Percentiles rank a stretch among this genome's conserved stretches.
Evolutionary conservation across 208 protist genomes (phyloP).

Genomic region (Phytomonas francai): DNA sequence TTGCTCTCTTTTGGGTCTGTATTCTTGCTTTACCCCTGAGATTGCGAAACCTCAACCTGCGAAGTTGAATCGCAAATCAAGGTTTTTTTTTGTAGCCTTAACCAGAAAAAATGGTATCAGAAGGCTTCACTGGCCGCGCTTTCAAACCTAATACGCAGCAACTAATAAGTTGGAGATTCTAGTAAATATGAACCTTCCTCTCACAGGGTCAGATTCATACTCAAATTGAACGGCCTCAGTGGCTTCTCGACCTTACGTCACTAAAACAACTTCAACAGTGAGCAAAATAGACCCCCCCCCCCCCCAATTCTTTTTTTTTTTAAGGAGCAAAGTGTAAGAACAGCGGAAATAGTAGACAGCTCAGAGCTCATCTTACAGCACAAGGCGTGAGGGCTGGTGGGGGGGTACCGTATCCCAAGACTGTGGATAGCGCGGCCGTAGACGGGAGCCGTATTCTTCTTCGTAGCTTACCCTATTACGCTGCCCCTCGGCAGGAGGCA

Average conservation of each 20-base stretch:
- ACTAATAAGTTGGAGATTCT: not conserved
- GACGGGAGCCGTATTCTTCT: constrained; percentile 60
- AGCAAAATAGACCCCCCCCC: constrained; percentile 1
- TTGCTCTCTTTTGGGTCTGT: not conserved
- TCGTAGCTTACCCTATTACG: constrained; percentile 14
- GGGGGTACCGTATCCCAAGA: constrained; percentile 83
- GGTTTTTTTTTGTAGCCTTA: not conserved
- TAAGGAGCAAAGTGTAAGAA: constrained; percentile 1
- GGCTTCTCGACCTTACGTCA: not conserved
- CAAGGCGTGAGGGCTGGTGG: constrained; percentile 59
- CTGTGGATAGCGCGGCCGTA: constrained; percentile 77
- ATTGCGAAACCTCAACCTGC: not conserved
- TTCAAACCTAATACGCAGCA: not conserved
- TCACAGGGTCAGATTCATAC: not conserved
- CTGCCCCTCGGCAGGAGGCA: not conserved
- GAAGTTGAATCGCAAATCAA: not conserved
- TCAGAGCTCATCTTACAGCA: not conserved
- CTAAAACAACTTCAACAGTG: not conserved
- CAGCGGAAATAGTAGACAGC: not conserved
- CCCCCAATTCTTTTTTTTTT: constrained; percentile 7
- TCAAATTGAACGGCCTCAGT: not conserved
- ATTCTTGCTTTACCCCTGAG: not conserved
- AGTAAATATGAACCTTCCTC: not conserved
- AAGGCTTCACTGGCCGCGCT: not conserved
- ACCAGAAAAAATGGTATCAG: not conserved